Conservation (phyloP, 352 stramenopile species). For the Phytophthora fragariaefolia region DNA sequence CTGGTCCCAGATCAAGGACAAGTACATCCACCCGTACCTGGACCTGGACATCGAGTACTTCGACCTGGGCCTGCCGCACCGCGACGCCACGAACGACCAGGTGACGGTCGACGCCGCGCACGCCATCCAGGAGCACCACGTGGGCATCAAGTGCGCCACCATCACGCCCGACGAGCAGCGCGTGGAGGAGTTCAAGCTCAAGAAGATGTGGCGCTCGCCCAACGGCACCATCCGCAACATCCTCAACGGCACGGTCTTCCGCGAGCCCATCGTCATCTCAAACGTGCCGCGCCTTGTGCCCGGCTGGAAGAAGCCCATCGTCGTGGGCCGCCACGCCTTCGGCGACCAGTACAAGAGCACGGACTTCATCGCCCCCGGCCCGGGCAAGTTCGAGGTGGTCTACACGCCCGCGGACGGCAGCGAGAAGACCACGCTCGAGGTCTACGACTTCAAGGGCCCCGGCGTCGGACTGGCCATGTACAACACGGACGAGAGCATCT, state of each 20-base stretch:
- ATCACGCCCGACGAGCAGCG: conserved; percentile 87
- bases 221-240: conserved; percentile 89
- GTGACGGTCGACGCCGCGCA: conserved; percentile 81
- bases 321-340: conserved; percentile 80
- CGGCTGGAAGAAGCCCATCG: conserved; percentile 82
- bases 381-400: conserved; percentile 78
- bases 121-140: conserved; percentile 73
- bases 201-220: conserved; percentile 72
- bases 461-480: conserved; percentile 84
- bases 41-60: conserved; percentile 87
- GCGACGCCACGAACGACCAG: conserved; percentile 79
- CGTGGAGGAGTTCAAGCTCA: conserved; percentile 77
- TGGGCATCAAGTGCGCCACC: conserved; percentile 87
- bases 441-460: conserved; percentile 70
- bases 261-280: conserved; percentile 83
- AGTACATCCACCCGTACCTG: conserved; percentile 81
- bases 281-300: conserved; percentile 81
- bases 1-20: conserved; percentile 69
- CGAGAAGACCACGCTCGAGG: conserved; percentile 55
- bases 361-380: conserved; percentile 69
- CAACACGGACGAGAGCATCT: conserved; percentile 86
- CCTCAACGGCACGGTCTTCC: conserved; percentile 83
- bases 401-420: conserved; percentile 67
- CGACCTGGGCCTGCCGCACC: conserved; percentile 73
- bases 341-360: conserved; percentile 85